Evolutionary conservation across 139 green algal genomes (phyloP).

Genomic region (Eudorina sp.): DNA sequence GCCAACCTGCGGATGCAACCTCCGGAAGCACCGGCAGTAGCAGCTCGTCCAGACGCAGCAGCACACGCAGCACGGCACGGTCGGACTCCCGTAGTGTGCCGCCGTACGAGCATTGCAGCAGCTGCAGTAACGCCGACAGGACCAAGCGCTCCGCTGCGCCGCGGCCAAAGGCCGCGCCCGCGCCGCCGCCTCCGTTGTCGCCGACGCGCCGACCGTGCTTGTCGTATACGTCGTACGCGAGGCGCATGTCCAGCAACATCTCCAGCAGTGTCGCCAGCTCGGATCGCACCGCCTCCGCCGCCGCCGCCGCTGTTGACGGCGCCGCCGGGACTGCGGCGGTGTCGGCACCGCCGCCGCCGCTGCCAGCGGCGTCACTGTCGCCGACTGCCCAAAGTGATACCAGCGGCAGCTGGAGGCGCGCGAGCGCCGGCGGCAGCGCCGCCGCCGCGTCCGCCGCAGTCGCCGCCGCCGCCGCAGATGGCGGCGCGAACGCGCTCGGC

Average conservation of each 20-base stretch:
- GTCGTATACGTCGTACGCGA: constrained; percentile 42
- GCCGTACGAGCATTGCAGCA: constrained; percentile 73
- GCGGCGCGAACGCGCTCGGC: constrained; percentile 1
- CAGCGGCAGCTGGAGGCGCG: constrained; percentile 40
- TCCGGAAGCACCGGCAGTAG: constrained; percentile 8
- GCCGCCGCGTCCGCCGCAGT: constrained; percentile 36
- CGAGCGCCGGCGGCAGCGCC: constrained; percentile 47
- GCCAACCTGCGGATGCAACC: no score
- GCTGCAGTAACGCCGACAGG: constrained; percentile 62
- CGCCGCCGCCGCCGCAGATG: constrained; percentile 25
- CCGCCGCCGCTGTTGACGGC: not conserved
- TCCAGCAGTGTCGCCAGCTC: constrained; percentile 70
- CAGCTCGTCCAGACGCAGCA: constrained; percentile 68
- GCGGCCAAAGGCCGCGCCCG: not conserved
- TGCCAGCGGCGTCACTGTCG: not conserved
- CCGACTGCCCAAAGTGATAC: constrained; percentile 33
- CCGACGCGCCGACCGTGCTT: not conserved
- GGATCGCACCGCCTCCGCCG: constrained; percentile 41
- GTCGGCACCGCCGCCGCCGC: constrained; percentile 35
- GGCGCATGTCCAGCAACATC: constrained; percentile 67
- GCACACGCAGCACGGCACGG: constrained; percentile 64
- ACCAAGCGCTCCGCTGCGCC: not conserved
- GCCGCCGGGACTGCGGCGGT: constrained; percentile 24
- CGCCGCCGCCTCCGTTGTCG: not conserved
- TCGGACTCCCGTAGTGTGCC: constrained; percentile 64